Conservation (phyloP, 805 yeast genomes). For the Yamadazyma laniorum region DNA sequence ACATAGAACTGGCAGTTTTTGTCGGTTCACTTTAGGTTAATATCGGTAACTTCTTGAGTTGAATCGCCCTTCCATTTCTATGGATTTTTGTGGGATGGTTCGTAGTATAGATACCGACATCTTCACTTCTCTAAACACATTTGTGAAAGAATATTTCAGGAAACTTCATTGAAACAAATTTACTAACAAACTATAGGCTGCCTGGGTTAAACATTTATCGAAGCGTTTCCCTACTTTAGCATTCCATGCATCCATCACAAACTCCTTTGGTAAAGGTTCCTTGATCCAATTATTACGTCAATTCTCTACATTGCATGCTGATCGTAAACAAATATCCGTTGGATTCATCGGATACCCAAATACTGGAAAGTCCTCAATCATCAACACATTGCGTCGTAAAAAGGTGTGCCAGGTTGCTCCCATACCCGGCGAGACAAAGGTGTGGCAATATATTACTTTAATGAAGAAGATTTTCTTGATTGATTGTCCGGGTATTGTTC, state of each 20-base stretch:
- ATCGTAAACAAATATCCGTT: constrained; percentile 93
- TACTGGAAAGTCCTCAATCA: constrained; percentile 96
- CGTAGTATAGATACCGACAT: constrained; percentile 93
- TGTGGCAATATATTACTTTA: constrained; percentile 96
- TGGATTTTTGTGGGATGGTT: constrained; percentile 46
- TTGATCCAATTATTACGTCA: constrained; percentile 90
- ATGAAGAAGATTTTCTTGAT: constrained; percentile 94
- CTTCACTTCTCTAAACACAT: too few species aligned
- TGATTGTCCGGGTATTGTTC: constrained; percentile 99
- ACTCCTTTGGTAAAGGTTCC: constrained; percentile 97
- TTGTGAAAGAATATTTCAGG: too few species aligned
- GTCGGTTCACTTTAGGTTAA: constrained; percentile 43
- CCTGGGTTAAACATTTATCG: constrained; percentile 95
- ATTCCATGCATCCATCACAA: constrained; percentile 95
- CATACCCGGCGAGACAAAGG: constrained; percentile 98
- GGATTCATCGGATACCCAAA: constrained; percentile 98
- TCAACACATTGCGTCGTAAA: constrained; percentile 89
- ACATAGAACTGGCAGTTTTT: constrained; percentile 35
- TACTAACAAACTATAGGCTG: constrained; percentile 64
- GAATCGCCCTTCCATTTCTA: constrained; percentile 46
- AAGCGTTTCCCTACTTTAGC: constrained; percentile 93
- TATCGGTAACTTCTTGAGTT: constrained; percentile 77
- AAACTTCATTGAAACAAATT: too few species aligned
- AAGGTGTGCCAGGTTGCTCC: constrained; percentile 98
- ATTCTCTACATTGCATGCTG: constrained; percentile 85